Evolutionary conservation across 257 asterid genomes (phyloP).

Genomic region (Hygrophila difformis): DNA sequence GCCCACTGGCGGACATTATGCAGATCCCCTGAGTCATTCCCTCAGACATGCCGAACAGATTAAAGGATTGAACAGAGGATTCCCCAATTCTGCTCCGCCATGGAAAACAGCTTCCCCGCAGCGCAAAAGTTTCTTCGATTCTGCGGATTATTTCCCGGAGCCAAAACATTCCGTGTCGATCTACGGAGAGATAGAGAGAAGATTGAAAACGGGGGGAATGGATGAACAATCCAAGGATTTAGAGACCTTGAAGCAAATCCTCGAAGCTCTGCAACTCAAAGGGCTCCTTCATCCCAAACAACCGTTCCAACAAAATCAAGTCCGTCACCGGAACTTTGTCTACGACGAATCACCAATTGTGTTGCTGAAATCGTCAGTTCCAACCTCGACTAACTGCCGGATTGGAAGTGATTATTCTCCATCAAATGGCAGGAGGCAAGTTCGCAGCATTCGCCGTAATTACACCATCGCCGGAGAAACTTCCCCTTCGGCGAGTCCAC

Average conservation of each 20-base stretch:
- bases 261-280: constrained; percentile 88
- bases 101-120: constrained; percentile 58
- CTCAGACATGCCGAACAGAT: constrained; percentile 17
- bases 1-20: constrained; percentile 19
- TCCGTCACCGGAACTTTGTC: not conserved
- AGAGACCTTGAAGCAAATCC: constrained; percentile 79
- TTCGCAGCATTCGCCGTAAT: constrained; percentile 26
- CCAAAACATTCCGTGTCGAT: constrained; percentile 42
- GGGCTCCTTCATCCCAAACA: constrained; percentile 77
- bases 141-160: constrained; percentile 79
- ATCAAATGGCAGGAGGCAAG: constrained; percentile 21
- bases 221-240: constrained; percentile 75
- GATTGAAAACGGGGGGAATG: constrained; percentile 61
- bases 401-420: constrained; percentile 27
- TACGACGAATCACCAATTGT: not conserved
- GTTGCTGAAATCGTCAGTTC: constrained; percentile 25
- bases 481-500: constrained; percentile 46
- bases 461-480: constrained; percentile 30
- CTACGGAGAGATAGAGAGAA: constrained; percentile 63
- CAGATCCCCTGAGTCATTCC: constrained; percentile 19
- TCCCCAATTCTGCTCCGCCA: constrained; percentile 20
- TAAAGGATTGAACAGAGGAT: constrained; percentile 23
- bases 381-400: constrained; percentile 33
- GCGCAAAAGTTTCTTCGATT: constrained; percentile 59
- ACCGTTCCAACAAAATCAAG: constrained; percentile 30